Percentiles rank a stretch among this genome's conserved stretches.
Conservation (phyloP, 139 green algal genomes). For the Chlorella sp. region DNA sequence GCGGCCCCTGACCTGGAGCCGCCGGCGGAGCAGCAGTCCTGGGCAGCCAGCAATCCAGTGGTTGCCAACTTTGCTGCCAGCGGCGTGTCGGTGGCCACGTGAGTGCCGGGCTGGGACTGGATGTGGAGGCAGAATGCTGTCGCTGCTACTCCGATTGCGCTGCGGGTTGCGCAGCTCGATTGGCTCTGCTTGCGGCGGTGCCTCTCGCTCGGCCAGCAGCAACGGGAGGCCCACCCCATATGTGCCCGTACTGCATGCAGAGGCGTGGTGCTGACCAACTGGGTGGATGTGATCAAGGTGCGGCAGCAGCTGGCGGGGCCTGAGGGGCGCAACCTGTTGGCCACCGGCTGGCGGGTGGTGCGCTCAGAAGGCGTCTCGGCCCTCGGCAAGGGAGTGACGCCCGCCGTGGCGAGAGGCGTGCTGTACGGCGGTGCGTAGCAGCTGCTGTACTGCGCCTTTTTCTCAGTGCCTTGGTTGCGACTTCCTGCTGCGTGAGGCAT, state of each 20-base stretch:
- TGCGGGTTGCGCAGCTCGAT: background rate
- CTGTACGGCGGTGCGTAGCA: constrained; percentile 68
- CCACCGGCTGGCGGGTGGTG: constrained; percentile 62
- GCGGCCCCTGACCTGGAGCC: background rate
- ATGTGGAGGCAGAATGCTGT: background rate
- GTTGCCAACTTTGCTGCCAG: constrained; percentile 34
- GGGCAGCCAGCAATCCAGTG: constrained; percentile 16
- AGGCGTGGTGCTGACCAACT: constrained; percentile 32
- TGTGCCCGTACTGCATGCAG: too few relatives aligned
- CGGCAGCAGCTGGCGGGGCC: constrained; percentile 66
- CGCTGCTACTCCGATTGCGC: background rate
- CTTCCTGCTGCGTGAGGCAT: too few relatives aligned
- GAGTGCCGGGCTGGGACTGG: background rate
- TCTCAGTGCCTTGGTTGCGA: too few relatives aligned
- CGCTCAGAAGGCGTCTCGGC: constrained; percentile 60
- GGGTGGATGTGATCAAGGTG: constrained; percentile 81
- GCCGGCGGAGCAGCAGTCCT: background rate
- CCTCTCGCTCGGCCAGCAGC: too few relatives aligned
- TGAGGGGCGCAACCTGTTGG: constrained; percentile 43
- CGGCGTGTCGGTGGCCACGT: constrained; percentile 34
- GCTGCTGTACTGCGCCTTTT: too few relatives aligned
- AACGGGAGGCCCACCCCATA: too few relatives aligned
- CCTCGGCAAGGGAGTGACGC: constrained; percentile 63
- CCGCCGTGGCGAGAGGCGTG: constrained; percentile 66
- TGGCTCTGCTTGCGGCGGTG: background rate